These are phyloP conservation scores for Datisca glomerata DNA, from an alignment of 306 rosid genomes.

Conservation along the genomic window DNA sequence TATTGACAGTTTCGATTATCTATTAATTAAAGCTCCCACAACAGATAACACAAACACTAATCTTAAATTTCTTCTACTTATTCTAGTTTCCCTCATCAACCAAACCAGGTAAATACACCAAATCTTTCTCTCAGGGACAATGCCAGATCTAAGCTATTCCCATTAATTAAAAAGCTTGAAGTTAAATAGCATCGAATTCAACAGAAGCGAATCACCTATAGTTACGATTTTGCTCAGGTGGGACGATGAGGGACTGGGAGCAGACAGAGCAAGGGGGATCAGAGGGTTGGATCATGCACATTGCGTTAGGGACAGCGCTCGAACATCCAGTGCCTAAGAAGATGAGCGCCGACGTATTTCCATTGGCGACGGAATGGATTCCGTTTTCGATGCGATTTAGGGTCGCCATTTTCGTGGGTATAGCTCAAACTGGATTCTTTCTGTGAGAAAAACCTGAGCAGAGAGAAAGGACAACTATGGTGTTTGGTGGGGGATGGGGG, in stretches of 20 bases:
- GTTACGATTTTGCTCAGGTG: constrained; percentile 69
- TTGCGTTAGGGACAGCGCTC: constrained; percentile 65
- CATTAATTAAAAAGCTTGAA: not conserved
- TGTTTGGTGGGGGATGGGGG: too few relatives aligned
- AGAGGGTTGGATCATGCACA: constrained; percentile 72
- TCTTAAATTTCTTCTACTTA: constrained; percentile 2
- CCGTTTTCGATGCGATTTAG: constrained; percentile 21
- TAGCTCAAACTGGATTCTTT: too few relatives aligned
- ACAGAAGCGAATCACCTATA: constrained; percentile 44
- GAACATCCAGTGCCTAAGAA: constrained; percentile 94
- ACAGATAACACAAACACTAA: not conserved
- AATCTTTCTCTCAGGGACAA: not conserved
- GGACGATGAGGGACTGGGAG: constrained; percentile 42
- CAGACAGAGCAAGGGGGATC: constrained; percentile 83
- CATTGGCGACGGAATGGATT: constrained; percentile 1
- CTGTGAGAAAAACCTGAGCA: too few relatives aligned
- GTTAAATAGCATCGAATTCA: not conserved
- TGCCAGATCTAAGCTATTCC: constrained; percentile 8
- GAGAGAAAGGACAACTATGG: too few relatives aligned
- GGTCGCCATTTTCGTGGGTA: constrained; percentile 37
- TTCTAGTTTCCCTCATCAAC: not conserved
- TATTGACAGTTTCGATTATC: too few relatives aligned
- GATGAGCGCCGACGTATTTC: constrained; percentile 53
- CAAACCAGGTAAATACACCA: not conserved
- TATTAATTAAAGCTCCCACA: not conserved